Conservation (phyloP, 1,284 basidiomycete genomes). For the Leccinum insolens region DNA sequence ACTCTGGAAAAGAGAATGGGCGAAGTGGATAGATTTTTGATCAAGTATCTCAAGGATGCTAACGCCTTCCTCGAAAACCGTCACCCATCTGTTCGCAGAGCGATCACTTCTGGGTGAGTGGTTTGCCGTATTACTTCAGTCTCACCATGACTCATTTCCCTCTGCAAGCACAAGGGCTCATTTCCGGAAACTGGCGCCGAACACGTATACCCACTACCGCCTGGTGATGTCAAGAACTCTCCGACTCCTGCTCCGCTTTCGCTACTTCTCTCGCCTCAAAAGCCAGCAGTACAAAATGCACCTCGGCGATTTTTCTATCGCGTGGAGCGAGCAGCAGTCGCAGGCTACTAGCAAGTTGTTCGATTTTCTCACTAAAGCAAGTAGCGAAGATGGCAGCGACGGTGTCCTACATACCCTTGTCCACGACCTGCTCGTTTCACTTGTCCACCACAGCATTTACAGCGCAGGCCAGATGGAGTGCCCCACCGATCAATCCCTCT, state of each 20-base stretch:
- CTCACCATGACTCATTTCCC: neutral
- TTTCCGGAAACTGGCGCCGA: neutral
- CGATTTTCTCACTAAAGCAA: neutral
- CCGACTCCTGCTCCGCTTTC: neutral
- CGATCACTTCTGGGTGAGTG: neutral
- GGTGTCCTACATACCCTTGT: neutral
- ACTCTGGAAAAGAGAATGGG: neutral
- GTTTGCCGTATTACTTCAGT: too few relatives aligned
- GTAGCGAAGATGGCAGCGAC: neutral
- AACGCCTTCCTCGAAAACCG: neutral
- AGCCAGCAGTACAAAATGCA: neutral
- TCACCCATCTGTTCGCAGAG: neutral
- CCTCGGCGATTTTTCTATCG: neutral
- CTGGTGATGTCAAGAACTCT: neutral
- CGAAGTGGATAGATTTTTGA: neutral
- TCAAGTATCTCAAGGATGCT: neutral
- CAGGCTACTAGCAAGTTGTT: neutral
- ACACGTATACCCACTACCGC: neutral
- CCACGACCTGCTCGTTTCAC: constrained; percentile 1
- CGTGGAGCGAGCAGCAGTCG: neutral
- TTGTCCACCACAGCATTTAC: constrained; percentile 8
- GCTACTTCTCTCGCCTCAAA: neutral
- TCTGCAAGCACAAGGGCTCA: neutral
- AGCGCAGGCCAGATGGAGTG: constrained; percentile 8
- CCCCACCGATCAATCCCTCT: constrained; percentile 2